Base-by-base conservation (phyloP, 1,284 basidiomycete species). In the Prillingera fragicola region DNA sequence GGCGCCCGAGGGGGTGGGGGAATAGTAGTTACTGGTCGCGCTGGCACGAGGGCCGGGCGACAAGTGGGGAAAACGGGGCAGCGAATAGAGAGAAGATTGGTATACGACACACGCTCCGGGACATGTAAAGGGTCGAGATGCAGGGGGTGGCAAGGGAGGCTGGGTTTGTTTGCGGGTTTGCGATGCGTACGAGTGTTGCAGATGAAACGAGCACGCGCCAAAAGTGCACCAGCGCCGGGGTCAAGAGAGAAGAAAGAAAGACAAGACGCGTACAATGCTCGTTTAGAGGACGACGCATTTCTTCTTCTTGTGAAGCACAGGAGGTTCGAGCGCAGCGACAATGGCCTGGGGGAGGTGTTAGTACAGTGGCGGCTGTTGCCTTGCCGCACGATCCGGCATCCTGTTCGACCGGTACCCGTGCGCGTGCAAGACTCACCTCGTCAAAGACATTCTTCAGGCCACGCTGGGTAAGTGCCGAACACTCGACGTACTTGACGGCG, bases 361-460 rank as follows among this genome's bases (percentile, higher is more conserved):
- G 39, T 19, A 24, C 9, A 4, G n/a, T 14, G 1, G 17, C 19
- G 7, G 15, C 25, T n/a, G 32, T 34, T 7, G 7, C 25, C 22
- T 23, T 27, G 31, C 32, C n/a, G 23, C 15, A 25, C 24, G 15
- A 18, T 13, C 10, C 36, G n/a, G n/a, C n/a, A n/a, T n/a, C n/a
- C n/a, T n/a, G n/a, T n/a, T n/a, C n/a, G n/a, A n/a, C n/a, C n/a
- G n/a, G 4, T 42, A 38, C 32, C 13, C 32, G n/a, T 18, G 12
- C 12, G 33, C 5, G 13, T 15, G 12, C 22, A 10, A 8, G 17
- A 14, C 82, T 69, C 70, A 87, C 89, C 84, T 98, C 95, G 73
- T 98, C 94, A 72, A 99, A 99, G 50, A 99, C 94, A 71, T 97
- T 97, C 85, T 98, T 98, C 72, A 99, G 75, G 8, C 95, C 94